Evolutionary conservation across 345 rosid species (phyloP).

Genomic region (Viola odorata): DNA sequence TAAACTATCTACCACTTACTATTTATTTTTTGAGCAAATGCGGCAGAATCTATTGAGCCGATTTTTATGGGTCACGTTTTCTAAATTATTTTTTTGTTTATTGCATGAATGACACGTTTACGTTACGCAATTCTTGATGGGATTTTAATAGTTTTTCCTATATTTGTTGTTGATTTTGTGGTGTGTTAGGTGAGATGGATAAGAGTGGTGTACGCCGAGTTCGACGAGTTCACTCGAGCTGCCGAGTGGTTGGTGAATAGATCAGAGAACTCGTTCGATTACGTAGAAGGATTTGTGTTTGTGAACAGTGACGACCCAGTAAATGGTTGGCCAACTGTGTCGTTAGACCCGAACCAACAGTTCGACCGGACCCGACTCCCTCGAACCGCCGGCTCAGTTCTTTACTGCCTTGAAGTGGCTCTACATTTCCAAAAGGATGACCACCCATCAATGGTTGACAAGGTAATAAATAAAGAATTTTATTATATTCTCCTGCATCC

Average conservation of each 20-base stretch:
- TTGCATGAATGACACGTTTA: constrained; percentile 27
- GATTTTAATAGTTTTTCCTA: not conserved
- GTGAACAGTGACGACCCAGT: constrained; percentile 73
- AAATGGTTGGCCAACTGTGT: constrained; percentile 84
- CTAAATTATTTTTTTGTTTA: not conserved
- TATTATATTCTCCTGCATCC: constrained; percentile 11
- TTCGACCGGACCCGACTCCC: constrained; percentile 46
- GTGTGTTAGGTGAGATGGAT: constrained; percentile 84
- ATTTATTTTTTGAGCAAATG: too few species aligned
- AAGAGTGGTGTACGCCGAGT: constrained; percentile 72
- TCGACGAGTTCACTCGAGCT: constrained; percentile 58
- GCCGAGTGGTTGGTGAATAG: constrained; percentile 78
- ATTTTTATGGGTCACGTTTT: not conserved
- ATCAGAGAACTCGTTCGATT: constrained; percentile 52
- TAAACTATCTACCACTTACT: too few species aligned
- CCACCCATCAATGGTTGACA: constrained; percentile 39
- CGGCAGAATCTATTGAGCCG: too few species aligned
- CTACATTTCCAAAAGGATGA: constrained; percentile 52
- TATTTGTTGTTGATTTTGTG: not conserved
- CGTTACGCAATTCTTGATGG: constrained; percentile 17
- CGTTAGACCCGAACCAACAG: constrained; percentile 34
- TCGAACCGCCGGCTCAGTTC: constrained; percentile 55
- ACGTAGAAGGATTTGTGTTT: constrained; percentile 86
- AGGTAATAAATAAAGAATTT: constrained; percentile 38
- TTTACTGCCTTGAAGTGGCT: constrained; percentile 80